Evolutionary conservation across 148 eudicot genomes (phyloP).

Genomic region (Chenopodium album): DNA sequence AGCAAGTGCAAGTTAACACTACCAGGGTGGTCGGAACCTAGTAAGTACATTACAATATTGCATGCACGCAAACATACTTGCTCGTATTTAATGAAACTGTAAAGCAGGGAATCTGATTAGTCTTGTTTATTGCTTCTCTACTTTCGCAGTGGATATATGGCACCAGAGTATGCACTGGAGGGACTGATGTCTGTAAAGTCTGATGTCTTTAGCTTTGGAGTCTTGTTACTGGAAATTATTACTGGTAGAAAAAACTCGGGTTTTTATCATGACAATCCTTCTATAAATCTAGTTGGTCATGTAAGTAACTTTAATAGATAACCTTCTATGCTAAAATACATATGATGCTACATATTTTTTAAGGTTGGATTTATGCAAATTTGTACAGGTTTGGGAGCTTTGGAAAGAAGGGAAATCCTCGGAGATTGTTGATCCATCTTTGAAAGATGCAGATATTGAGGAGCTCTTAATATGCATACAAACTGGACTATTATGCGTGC

Average conservation of each 20-base stretch:
- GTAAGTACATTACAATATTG: slow-evolving; percentile 34
- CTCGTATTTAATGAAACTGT: too few species aligned
- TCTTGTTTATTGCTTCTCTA: not conserved
- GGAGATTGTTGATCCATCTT: slow-evolving; percentile 30
- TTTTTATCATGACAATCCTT: slow-evolving; percentile 36
- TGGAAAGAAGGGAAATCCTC: slow-evolving; percentile 39
- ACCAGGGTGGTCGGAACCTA: slow-evolving; percentile 59
- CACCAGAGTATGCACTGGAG: slow-evolving; percentile 60
- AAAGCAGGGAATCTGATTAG: not conserved
- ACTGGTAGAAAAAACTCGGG: slow-evolving; percentile 51
- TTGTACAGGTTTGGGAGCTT: slow-evolving; percentile 46
- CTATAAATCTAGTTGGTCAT: slow-evolving; percentile 52
- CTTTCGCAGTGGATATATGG: slow-evolving; percentile 54
- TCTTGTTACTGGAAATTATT: slow-evolving; percentile 46
- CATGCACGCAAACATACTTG: not conserved
- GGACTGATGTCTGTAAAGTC: slow-evolving; percentile 52
- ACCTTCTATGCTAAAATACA: not conserved
- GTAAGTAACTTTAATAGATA: slow-evolving; percentile 34
- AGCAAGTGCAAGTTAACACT: slow-evolving; percentile 49
- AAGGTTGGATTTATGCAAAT: not conserved
- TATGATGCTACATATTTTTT: not conserved
- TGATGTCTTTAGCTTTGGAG: slow-evolving; percentile 61
- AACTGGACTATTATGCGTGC: slow-evolving; percentile 51
- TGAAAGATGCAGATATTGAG: slow-evolving; percentile 18
- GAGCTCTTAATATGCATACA: slow-evolving; percentile 43